These are phyloP conservation scores for Oenanthe sinensis DNA, from an alignment of 129 eudicot genomes.

Conservation along the genomic window DNA sequence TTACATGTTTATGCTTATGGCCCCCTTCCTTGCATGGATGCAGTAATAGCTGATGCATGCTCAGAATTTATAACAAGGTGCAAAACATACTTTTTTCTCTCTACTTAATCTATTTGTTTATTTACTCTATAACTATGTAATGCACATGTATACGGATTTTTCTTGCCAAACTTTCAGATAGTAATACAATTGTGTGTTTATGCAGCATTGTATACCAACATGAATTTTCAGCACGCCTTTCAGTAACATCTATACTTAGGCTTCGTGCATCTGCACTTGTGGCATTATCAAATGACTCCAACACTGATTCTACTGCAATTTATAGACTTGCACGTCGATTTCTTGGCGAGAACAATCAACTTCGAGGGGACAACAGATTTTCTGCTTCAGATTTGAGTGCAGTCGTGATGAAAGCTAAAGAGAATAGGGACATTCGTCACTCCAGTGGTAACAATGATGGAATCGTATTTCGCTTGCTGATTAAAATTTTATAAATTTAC, in stretches of 20 bases:
- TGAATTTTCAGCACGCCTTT: conserved; percentile 72
- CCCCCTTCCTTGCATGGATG: conserved; percentile 69
- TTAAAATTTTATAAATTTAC: background rate
- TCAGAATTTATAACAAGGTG: conserved; percentile 68
- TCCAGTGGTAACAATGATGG: conserved; percentile 9
- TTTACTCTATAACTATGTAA: background rate
- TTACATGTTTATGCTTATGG: conserved; percentile 64
- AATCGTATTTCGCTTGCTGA: conserved; percentile 3
- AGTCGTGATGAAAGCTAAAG: conserved; percentile 12
- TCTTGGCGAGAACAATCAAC: conserved; percentile 25
- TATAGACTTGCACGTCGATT: conserved; percentile 43
- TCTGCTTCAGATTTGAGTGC: conserved; percentile 23
- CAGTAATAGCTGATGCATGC: conserved; percentile 54
- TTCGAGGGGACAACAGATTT: conserved; percentile 21
- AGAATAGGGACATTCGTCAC: conserved; percentile 7
- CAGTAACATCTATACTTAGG: conserved; percentile 60
- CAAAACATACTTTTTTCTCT: conserved; percentile 1
- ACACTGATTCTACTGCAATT: conserved; percentile 34
- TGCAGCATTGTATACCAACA: conserved; percentile 51
- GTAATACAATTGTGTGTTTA: background rate
- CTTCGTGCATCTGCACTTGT: conserved; percentile 57
- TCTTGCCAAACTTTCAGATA: background rate
- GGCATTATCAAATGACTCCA: conserved; percentile 42
- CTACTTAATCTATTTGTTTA: background rate
- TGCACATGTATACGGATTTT: background rate